Conservation (phyloP, 805 yeast genomes). For the Saccharomycopsis javanensis region DNA sequence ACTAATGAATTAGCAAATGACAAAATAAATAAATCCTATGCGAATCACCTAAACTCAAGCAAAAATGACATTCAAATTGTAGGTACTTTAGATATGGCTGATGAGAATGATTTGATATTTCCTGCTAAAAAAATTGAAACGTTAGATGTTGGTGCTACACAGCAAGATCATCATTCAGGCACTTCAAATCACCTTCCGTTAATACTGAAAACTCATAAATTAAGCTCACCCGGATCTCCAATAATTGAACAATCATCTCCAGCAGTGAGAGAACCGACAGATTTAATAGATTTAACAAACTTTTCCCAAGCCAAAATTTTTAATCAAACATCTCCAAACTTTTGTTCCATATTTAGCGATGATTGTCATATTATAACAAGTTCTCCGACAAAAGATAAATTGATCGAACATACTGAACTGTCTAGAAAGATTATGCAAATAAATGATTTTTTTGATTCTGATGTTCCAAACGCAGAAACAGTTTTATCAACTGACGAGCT, state of each 20-base stretch:
- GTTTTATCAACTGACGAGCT: not conserved
- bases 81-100: constrained; percentile 9
- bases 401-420: not conserved
- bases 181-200: constrained; percentile 3
- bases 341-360: not conserved
- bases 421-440: too few species aligned
- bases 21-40: not conserved
- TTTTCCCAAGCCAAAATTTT: not conserved
- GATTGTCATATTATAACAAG: not conserved
- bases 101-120: not conserved
- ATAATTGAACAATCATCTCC: constrained; percentile 25
- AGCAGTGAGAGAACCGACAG: constrained; percentile 18
- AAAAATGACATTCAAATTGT: constrained; percentile 14
- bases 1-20: not conserved
- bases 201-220: not conserved
- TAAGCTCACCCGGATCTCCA: constrained; percentile 9
- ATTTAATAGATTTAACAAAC: constrained; percentile 10
- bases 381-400: not conserved
- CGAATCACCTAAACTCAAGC: not conserved
- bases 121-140: constrained; percentile 4
- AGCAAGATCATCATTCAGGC: not conserved
- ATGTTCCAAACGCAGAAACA: not conserved
- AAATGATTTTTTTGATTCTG: not conserved
- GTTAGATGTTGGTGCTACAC: constrained; percentile 12
- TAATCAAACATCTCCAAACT: not conserved